Percentiles rank a stretch among this genome's conserved stretches.
Evolutionary conservation across 148 eudicot genomes (phyloP).

Genomic region (Cornus florida): DNA sequence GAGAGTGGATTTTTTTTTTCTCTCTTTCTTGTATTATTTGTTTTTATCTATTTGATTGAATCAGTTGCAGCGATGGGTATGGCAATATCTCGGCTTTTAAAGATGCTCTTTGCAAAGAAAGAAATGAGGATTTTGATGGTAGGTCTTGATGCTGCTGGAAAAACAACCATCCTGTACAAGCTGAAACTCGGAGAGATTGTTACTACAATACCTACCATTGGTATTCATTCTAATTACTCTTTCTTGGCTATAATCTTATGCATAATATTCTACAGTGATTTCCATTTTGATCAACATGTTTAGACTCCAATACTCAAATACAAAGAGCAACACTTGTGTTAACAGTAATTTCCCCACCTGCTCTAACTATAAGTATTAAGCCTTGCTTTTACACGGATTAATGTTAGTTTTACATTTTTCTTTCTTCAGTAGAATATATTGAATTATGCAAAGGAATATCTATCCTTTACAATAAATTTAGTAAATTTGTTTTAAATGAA

Average conservation of each 20-base stretch:
- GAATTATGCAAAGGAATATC: no score
- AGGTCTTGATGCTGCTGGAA: slow-evolving; percentile 86
- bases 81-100: slow-evolving; percentile 53
- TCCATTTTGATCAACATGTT: neutral
- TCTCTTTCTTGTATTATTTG: neutral
- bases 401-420: no score
- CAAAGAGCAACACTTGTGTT: no score
- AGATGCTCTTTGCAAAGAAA: slow-evolving; percentile 59
- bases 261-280: neutral
- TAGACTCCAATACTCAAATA: neutral
- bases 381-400: no score
- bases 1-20: no score
- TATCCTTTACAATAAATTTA: no score
- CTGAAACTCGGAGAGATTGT: slow-evolving; percentile 85
- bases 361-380: no score
- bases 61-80: slow-evolving; percentile 54
- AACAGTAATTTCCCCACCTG: no score
- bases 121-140: slow-evolving; percentile 93
- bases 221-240: slow-evolving; percentile 22
- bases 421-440: no score
- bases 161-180: slow-evolving; percentile 83
- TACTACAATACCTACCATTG: slow-evolving; percentile 81
- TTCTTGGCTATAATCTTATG: neutral
- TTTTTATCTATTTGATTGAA: slow-evolving; percentile 1
- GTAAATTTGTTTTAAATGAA: no score